These are phyloP conservation scores for Polysphondylium violaceum DNA, from an alignment of 78 protist genomes.

Conservation along the genomic window DNA sequence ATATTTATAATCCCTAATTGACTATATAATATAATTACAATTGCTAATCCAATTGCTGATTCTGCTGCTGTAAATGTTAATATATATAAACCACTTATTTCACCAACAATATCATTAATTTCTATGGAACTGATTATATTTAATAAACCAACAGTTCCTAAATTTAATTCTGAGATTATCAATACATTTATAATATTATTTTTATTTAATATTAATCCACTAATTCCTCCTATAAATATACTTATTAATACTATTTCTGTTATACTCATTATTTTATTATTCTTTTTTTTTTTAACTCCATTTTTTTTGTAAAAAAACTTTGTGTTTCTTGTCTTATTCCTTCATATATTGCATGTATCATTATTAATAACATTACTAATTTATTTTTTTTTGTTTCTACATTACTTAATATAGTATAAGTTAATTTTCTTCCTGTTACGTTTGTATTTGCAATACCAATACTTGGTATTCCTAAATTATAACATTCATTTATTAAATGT, in stretches of 20 bases:
- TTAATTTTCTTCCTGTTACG: not conserved
- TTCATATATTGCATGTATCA: constrained; percentile 12
- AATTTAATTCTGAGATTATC: constrained; percentile 6
- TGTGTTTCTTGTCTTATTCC: not conserved
- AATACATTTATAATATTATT: constrained; percentile 43
- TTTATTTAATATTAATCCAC: constrained; percentile 18
- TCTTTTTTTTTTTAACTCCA: not conserved
- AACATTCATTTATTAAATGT: constrained; percentile 2
- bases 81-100: constrained; percentile 17
- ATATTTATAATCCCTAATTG: constrained; percentile 13
- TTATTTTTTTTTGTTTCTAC: not conserved
- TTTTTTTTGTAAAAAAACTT: not conserved
- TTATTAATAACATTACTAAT: not conserved
- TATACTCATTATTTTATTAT: not conserved
- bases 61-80: constrained; percentile 24
- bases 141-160: constrained; percentile 8
- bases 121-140: constrained; percentile 3
- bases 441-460: not conserved
- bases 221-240: not conserved
- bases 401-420: not conserved
- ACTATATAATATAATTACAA: constrained; percentile 7
- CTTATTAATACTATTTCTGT: constrained; percentile 7
- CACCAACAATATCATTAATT: constrained; percentile 8
- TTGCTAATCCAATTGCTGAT: constrained; percentile 28
- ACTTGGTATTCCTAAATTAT: not conserved